Base-by-base conservation (phyloP, 208 protist genomes). In the Kentomonas sorsogonicus region DNA sequence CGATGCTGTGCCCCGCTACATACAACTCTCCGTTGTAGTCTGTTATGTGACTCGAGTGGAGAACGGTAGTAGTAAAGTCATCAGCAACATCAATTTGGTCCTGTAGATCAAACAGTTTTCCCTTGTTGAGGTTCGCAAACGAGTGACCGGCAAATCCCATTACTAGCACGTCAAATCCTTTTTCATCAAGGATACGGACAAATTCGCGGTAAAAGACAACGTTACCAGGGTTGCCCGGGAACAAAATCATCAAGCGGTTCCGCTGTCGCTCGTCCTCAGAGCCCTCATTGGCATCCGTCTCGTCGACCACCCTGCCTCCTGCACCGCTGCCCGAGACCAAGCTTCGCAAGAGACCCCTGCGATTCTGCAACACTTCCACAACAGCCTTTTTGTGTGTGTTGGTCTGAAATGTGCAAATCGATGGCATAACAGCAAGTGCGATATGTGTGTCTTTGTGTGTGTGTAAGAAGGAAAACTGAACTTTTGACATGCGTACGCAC, bases 1-100 rank as follows among this genome's bases (percentile, higher is more conserved):
- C 84, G 44, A 91, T 86, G 54, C 84, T 91, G 53, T 91, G 84
- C 2, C 84, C 84, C n/a, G 60, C 84, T 30, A 88, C 63, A 44
- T 71, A 89, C 9, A 91, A 57, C 53, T 74, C 58, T 13, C 68
- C 57, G 0, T 55, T 54, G 59, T 91, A 91, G 61, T 61, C 68
- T 9, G 33, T 26, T 13, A 46, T 47, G n/a, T 41, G 18, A 10
- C 54, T 59, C 6, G 41, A 25, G 29, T 66, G 66, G 10, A 79
- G 6, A 7, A 85, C 33, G 0, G 57, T 43, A 1, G 25, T 43
- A 0, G 74, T 33, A 59, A 91, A 88, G 22, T 74, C 65, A 29
- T 76, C 70, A 1, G 77, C 79, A 4, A 78, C 48, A 18, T 91
- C 79, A 16, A 91, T 50, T 43, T 91, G 84, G 20, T 91, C 84